These are phyloP conservation scores for Babesia sp. DNA, from an alignment of 169 alveolate genomes.

Conservation along the genomic window DNA sequence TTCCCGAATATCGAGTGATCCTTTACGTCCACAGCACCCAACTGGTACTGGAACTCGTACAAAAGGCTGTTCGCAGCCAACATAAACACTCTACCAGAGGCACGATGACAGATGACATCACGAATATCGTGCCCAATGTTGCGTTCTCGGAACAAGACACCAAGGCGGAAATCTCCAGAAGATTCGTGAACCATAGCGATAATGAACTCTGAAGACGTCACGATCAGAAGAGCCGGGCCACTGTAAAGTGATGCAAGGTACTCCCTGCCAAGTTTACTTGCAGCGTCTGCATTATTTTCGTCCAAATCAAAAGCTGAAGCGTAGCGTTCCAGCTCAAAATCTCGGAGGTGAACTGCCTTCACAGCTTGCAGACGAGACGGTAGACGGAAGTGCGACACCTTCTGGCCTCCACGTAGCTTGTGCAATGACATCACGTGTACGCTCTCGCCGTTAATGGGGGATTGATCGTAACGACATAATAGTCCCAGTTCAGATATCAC, in stretches of 20 bases:
- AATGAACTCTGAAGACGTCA: constrained; percentile 40
- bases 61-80: constrained; percentile 34
- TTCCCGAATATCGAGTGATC: constrained; percentile 29
- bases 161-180: neutral
- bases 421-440: constrained; percentile 35
- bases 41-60: constrained; percentile 64
- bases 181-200: constrained; percentile 31
- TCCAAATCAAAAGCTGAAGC: neutral
- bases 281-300: neutral
- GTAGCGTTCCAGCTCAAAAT: constrained; percentile 49
- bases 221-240: constrained; percentile 56
- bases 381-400: constrained; percentile 33
- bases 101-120: constrained; percentile 39
- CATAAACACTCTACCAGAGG: constrained; percentile 46
- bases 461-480: constrained; percentile 7
- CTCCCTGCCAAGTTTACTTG: neutral
- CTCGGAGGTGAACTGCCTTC: constrained; percentile 31
- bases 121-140: constrained; percentile 17
- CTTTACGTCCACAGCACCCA: constrained; percentile 23
- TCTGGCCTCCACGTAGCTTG: constrained; percentile 8
- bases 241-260: constrained; percentile 30
- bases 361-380: constrained; percentile 43
- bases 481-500: constrained; percentile 15
- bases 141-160: constrained; percentile 31
- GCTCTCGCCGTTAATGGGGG: neutral